phyloP scores from a whole-genome alignment of 2,329 filamentous ascomycete genomes.

The Ophiostoma tasmaniense region DNA sequence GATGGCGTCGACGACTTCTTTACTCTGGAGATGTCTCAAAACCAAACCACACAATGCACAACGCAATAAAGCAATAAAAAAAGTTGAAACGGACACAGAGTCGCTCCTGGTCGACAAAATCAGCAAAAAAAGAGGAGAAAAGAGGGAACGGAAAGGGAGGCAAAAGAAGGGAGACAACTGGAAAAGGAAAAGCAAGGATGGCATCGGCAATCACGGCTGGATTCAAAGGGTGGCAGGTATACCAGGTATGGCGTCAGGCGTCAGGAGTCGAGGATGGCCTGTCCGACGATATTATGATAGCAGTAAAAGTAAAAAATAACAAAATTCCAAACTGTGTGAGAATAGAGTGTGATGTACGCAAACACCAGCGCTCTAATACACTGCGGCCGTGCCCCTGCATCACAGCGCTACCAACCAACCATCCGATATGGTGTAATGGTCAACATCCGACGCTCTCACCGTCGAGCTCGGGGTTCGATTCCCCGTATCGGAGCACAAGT shows the following conservation, averaged over 20 bases:
- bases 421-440: conserved; percentile 22
- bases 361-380: too few relatives aligned
- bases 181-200: too few relatives aligned
- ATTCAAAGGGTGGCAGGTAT: too few relatives aligned
- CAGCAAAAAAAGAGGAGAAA: not conserved
- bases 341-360: too few relatives aligned
- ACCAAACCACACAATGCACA: not conserved
- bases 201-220: too few relatives aligned
- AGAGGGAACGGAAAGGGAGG: too few relatives aligned
- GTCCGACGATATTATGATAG: too few relatives aligned
- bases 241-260: too few relatives aligned
- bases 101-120: not conserved
- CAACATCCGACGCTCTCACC: conserved; percentile 22
- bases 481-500: conserved; percentile 20
- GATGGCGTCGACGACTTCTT: not conserved
- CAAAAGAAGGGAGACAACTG: too few relatives aligned
- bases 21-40: not conserved
- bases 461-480: conserved; percentile 22
- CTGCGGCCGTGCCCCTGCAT: not conserved
- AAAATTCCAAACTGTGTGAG: too few relatives aligned
- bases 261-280: too few relatives aligned
- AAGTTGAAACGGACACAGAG: not conserved
- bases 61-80: not conserved
- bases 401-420: not conserved
- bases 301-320: too few relatives aligned